Conservation (phyloP, 106 monocot species). For the Chionographis japonica region DNA sequence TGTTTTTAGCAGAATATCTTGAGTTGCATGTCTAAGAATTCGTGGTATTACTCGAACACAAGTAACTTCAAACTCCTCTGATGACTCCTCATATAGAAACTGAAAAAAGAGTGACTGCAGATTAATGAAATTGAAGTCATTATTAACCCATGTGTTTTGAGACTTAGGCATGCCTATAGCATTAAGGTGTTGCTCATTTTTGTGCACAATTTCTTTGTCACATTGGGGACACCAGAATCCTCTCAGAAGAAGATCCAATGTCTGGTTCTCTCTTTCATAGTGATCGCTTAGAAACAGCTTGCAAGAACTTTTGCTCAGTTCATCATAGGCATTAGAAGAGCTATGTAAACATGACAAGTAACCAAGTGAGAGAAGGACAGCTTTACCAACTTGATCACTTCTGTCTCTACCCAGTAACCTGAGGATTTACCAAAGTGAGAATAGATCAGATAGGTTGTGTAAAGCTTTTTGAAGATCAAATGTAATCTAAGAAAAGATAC, state of each 20-base stretch:
- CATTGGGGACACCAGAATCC: slow-evolving; percentile 85
- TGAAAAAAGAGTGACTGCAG: slow-evolving; percentile 60
- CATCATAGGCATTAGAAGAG: slow-evolving; percentile 19
- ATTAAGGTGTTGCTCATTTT: slow-evolving; percentile 13
- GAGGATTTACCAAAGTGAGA: slow-evolving; percentile 8
- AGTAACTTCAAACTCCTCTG: slow-evolving; percentile 43
- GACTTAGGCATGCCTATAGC: slow-evolving; percentile 24
- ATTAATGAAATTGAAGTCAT: slow-evolving; percentile 18
- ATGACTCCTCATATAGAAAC: slow-evolving; percentile 42
- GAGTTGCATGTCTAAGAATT: slow-evolving; percentile 62
- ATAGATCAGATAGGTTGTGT: not conserved
- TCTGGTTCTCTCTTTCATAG: slow-evolving; percentile 25
- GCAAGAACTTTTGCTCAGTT: slow-evolving; percentile 32
- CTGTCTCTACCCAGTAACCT: slow-evolving; percentile 39
- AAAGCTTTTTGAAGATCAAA: not conserved
- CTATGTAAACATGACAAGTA: slow-evolving; percentile 81
- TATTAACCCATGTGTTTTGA: slow-evolving; percentile 16
- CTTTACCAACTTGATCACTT: slow-evolving; percentile 32
- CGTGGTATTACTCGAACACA: slow-evolving; percentile 57
- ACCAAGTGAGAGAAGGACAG: slow-evolving; percentile 55
- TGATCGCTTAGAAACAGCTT: slow-evolving; percentile 45
- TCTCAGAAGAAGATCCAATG: slow-evolving; percentile 59
- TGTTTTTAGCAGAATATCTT: slow-evolving; percentile 27
- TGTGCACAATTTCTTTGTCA: slow-evolving; percentile 27
- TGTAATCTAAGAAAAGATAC: not conserved